Evolutionary conservation across 208 protist genomes (phyloP).

Genomic region (Angomonas ambiguus): DNA sequence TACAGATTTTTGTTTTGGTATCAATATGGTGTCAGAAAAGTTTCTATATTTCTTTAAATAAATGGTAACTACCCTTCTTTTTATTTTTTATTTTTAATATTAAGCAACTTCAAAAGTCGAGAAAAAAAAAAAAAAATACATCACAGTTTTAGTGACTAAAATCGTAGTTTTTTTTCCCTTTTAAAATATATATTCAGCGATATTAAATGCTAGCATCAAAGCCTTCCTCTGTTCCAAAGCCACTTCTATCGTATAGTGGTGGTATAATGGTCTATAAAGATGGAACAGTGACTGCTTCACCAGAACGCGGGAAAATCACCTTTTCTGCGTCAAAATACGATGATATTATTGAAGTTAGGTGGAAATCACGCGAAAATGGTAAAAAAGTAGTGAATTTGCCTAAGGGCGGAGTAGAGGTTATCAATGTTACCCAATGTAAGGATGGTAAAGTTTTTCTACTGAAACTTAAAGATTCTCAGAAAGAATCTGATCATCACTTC

Average conservation of each 20-base stretch:
- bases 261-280: conserved; percentile 66
- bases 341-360: conserved; percentile 43
- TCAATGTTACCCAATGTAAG: conserved; percentile 56
- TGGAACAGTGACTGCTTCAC: conserved; percentile 52
- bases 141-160: neutral
- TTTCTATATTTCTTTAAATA: neutral
- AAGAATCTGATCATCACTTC: conserved; percentile 36
- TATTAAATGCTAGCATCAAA: neutral
- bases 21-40: neutral
- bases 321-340: conserved; percentile 28
- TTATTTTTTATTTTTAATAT: too few relatives aligned
- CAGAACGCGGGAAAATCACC: conserved; percentile 42
- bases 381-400: neutral
- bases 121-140: neutral
- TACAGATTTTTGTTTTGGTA: neutral
- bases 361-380: conserved; percentile 11
- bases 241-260: conserved; percentile 34
- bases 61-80: too few relatives aligned
- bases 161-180: neutral
- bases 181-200: conserved; percentile 2
- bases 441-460: conserved; percentile 73
- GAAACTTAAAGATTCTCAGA: conserved; percentile 24
- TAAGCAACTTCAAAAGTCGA: too few relatives aligned
- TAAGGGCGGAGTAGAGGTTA: conserved; percentile 19
- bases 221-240: neutral